Evolutionary conservation across 2,329 filamentous ascomycete genomes (phyloP).

Genomic region (Diaporthe vexans): DNA sequence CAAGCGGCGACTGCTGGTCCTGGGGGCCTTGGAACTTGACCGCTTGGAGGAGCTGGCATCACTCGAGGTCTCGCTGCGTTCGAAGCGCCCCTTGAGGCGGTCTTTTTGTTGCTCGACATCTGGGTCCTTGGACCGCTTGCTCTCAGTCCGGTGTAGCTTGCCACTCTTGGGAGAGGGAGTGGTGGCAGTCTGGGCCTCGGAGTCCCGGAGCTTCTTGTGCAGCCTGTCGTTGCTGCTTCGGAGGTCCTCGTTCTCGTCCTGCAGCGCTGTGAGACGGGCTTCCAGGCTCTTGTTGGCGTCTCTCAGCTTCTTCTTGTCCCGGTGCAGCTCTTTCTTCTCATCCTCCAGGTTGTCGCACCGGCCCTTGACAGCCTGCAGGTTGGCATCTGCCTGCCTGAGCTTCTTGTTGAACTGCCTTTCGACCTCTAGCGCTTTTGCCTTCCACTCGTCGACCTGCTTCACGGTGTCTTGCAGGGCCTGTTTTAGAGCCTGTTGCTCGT

Average conservation of each 20-base stretch:
- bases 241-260: conserved; percentile 40
- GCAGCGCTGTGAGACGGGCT: conserved; percentile 39
- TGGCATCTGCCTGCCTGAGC: conserved; percentile 38
- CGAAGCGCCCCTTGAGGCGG: conserved; percentile 51
- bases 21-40: conserved; percentile 33
- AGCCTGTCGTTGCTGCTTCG: conserved; percentile 43
- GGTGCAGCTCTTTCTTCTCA: conserved; percentile 45
- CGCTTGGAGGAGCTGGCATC: conserved; percentile 44
- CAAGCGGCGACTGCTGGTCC: conserved; percentile 30
- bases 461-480: conserved; percentile 45
- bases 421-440: conserved; percentile 45
- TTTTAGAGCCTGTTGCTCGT: conserved; percentile 47
- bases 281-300: conserved; percentile 46
- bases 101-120: conserved; percentile 46
- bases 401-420: conserved; percentile 44
- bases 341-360: conserved; percentile 43
- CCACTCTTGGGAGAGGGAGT: conserved; percentile 44
- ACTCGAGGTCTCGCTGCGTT: conserved; percentile 48
- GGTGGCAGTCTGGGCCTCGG: conserved; percentile 45
- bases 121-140: conserved; percentile 45
- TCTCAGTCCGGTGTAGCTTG: conserved; percentile 47
- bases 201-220: conserved; percentile 43
- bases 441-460: conserved; percentile 46
- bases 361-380: conserved; percentile 44
- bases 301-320: conserved; percentile 48